Evolutionary conservation across 2,329 filamentous ascomycete genomes (phyloP), one percentile per base, ranked within the genome.

Genomic region (Parastagonospora nodorum): DNA sequence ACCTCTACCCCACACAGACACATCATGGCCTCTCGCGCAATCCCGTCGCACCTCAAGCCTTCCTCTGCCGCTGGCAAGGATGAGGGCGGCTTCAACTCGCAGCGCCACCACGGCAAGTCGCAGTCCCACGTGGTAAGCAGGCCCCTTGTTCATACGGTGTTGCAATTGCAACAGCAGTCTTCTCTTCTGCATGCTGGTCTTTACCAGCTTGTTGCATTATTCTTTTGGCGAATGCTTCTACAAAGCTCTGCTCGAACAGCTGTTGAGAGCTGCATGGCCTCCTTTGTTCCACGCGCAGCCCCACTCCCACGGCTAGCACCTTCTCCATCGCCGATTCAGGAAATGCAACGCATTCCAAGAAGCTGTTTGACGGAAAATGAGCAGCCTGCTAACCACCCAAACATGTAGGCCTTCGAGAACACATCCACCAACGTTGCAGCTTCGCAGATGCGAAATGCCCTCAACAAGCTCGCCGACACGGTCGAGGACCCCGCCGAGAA

Each of bases 361-460:
- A 24, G 19, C 3, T 24, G 5, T 24, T 24, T n/a, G 35, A n/a
- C 14, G 9, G 35, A 16, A 3, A 8, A 16, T 6, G 35, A 15
- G 16, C 14, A 37, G 8, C 5, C 16, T 28, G 41, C 58, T 63
- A 43, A 61, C 48, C 2, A 11, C 15, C 5, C 45, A 8, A 35
- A 48, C 27, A 74, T 42, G 11, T 76, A 97, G 94, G 94, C 94
- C 57, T 99, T 99, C 76, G 94, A 99, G 80, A 97, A 97, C 85
- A 96, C 94, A 66, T 97, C 93, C 49, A 99, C 94, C 72, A 97
- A 91, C 69, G 93, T 99, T 62, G 94, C 94, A 57, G 94, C 94
- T 49, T 95, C 92, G 54, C 94, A 99, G 82, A 99, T 99, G 94
- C 91, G 94, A 78, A 99, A 99, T 84, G 84, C 91, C 56, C 84